Evolutionary conservation across 2,329 filamentous ascomycete genomes (phyloP).

Genomic region (Pseudofabraea citricarpa): DNA sequence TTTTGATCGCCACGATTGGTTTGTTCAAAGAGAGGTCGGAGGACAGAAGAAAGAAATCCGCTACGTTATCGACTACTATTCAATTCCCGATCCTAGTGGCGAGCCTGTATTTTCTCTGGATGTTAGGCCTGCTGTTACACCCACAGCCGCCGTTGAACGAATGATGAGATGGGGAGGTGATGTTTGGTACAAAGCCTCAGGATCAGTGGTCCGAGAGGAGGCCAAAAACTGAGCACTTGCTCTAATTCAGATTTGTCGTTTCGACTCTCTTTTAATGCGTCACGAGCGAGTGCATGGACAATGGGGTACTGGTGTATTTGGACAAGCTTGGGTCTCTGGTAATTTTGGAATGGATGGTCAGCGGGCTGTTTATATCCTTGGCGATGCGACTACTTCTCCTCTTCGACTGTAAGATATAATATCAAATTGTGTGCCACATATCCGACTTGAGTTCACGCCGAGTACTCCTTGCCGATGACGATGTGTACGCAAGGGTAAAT

Average conservation of each 20-base stretch:
- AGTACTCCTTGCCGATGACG: not conserved
- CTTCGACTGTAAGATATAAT: not conserved
- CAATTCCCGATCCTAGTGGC: constrained; percentile 67
- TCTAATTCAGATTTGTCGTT: no score
- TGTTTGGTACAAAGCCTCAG: constrained; percentile 65
- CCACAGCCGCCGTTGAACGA: constrained; percentile 74
- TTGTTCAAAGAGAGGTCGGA: constrained; percentile 67
- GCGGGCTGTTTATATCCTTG: not conserved
- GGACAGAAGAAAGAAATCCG: constrained; percentile 72
- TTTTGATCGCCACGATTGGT: constrained; percentile 98
- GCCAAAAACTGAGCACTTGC: constrained; percentile 7
- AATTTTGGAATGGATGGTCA: not conserved
- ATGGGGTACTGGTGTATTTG: no score
- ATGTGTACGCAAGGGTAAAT: not conserved
- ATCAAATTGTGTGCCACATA: not conserved
- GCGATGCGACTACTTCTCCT: no score
- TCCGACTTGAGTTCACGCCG: not conserved
- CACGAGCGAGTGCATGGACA: no score
- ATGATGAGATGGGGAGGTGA: constrained; percentile 87
- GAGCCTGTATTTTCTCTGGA: constrained; percentile 96
- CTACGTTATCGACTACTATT: constrained; percentile 97
- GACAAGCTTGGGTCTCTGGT: not conserved
- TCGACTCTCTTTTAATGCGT: no score
- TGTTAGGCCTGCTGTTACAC: constrained; percentile 83
- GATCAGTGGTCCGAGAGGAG: constrained; percentile 22